These are phyloP conservation scores for Mortierella sp. DNA, from an alignment of 371 early-diverging fungal genomes.

Conservation along the genomic window DNA sequence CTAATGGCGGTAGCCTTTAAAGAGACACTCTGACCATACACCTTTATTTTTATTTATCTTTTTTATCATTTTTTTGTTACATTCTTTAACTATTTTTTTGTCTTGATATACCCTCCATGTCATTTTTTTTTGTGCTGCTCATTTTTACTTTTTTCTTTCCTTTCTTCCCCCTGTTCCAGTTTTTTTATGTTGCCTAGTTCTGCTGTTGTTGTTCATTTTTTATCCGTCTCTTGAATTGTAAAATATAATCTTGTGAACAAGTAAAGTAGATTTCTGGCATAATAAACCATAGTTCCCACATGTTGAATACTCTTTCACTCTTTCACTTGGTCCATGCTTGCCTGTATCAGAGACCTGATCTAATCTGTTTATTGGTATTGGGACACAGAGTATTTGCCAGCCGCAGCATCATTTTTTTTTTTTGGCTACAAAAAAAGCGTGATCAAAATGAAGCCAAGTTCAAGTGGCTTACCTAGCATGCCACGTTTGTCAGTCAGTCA, in stretches of 20 bases:
- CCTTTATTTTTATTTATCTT: not conserved
- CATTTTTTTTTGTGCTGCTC: not conserved
- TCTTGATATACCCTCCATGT: slow-evolving; percentile 10
- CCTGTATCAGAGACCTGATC: no score
- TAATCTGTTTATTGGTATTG: no score
- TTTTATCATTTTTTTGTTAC: not conserved
- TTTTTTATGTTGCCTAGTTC: not conserved
- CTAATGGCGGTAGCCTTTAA: slow-evolving; percentile 7
- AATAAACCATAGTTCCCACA: not conserved
- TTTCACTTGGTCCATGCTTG: no score
- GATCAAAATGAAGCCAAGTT: no score
- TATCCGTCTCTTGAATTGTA: slow-evolving; percentile 4
- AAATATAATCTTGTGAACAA: slow-evolving; percentile 15
- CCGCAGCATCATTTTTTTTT: no score
- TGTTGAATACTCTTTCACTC: not conserved
- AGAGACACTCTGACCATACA: not conserved
- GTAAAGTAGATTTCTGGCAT: not conserved
- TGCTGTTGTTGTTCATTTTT: not conserved
- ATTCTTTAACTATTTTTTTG: not conserved
- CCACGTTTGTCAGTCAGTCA: no score
- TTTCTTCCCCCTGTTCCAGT: not conserved
- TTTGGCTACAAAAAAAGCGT: no score
- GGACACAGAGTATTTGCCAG: no score
- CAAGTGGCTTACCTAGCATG: no score
- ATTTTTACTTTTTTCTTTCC: not conserved